These are phyloP conservation scores for Phytophthora nicotianae DNA, from an alignment of 352 stramenopile genomes.

Conservation along the genomic window DNA sequence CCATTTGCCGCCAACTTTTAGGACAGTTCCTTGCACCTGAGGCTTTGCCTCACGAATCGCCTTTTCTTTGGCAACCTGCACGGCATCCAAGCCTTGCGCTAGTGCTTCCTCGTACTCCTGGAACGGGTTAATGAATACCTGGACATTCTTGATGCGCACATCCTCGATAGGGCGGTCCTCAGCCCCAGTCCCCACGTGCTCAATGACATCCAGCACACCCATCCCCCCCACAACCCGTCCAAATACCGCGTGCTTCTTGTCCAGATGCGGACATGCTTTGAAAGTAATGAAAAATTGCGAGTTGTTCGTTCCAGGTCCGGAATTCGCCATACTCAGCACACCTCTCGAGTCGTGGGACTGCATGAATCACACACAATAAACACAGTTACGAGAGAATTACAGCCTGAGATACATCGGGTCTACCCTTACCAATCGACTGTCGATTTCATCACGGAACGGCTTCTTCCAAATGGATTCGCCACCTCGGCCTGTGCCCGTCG, in stretches of 20 bases:
- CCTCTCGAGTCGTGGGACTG: conserved; percentile 88
- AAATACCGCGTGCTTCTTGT: conserved; percentile 99
- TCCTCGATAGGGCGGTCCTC: conserved; percentile 87
- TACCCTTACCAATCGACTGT: conserved; percentile 87
- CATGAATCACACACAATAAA: conserved; percentile 15
- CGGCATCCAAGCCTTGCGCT: conserved; percentile 57
- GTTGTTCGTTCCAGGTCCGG: conserved; percentile 94
- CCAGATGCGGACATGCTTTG: conserved; percentile 94
- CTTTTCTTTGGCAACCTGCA: conserved; percentile 60
- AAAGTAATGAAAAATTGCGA: conserved; percentile 99
- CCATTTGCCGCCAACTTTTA: conserved; percentile 83
- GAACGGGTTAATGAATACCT: conserved; percentile 92
- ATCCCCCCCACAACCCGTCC: conserved; percentile 93
- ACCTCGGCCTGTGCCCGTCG: conserved; percentile 94
- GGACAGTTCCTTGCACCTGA: conserved; percentile 66
- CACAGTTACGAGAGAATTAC: conserved; percentile 7
- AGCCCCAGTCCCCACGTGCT: conserved; percentile 70
- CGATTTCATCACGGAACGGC: conserved; percentile 97
- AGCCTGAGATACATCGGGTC: background rate
- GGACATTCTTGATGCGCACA: conserved; percentile 75
- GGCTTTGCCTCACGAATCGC: conserved; percentile 50
- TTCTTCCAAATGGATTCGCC: conserved; percentile 95
- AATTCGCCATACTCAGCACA: conserved; percentile 97
- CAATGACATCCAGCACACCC: conserved; percentile 81
- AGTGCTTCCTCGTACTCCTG: conserved; percentile 80